Conservation (phyloP, 75 land plant species). For the Pinus tabuliformis region DNA sequence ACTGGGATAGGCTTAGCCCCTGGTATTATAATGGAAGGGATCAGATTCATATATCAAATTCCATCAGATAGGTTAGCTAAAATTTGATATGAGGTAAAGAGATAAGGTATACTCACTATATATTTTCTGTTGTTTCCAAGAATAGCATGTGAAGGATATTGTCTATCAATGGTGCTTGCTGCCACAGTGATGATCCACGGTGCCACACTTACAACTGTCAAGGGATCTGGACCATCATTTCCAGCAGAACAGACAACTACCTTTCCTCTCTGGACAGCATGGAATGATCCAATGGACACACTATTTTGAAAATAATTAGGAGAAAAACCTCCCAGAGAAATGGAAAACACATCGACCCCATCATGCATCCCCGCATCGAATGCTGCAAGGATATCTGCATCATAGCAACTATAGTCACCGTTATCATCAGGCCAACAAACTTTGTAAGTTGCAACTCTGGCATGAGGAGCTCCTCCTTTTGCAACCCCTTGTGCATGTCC, state of each 20-base stretch:
- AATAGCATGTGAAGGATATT: conserved; percentile 73
- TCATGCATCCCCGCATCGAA: conserved; percentile 91
- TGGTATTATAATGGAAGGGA: background rate
- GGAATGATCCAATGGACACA: conserved; percentile 87
- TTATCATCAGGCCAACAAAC: conserved; percentile 69
- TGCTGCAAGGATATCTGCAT: conserved; percentile 92
- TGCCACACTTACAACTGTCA: conserved; percentile 85
- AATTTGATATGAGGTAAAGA: too few species aligned
- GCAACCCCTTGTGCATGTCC: conserved; percentile 72
- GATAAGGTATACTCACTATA: too few species aligned
- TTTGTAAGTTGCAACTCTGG: conserved; percentile 84
- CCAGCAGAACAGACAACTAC: conserved; percentile 91
- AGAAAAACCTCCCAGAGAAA: conserved; percentile 83
- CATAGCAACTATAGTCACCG: conserved; percentile 60
- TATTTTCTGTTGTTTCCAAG: conserved; percentile 58
- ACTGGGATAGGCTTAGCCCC: conserved; percentile 3
- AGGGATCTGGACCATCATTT: conserved; percentile 72
- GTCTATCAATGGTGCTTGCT: conserved; percentile 87
- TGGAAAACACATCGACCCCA: conserved; percentile 86
- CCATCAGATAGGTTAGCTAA: too few species aligned
- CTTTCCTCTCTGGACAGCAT: conserved; percentile 66
- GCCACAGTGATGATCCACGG: conserved; percentile 95
- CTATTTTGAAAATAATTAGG: conserved; percentile 74
- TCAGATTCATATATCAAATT: background rate
- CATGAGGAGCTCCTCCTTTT: conserved; percentile 77